phyloP scores from a whole-genome alignment of 345 rosid species.

The Heritiera fomes region DNA sequence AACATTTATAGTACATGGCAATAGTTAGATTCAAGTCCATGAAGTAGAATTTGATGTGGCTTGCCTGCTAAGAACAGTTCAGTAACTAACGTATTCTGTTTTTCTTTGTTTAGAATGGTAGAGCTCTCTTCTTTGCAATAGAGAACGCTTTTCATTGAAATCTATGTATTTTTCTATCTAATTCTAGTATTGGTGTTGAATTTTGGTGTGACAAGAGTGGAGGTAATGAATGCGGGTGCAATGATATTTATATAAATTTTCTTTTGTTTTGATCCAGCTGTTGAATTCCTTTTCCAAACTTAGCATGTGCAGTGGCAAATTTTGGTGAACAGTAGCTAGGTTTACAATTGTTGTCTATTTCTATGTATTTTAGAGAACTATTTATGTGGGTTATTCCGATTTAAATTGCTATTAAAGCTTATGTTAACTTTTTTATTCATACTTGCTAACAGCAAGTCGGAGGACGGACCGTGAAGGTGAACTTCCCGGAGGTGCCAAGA shows the following conservation, averaged over 20 bases:
- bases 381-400: not conserved
- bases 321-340: not conserved
- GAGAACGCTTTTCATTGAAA: too few species aligned
- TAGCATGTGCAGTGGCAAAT: not conserved
- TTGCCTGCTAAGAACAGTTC: not conserved
- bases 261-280: not conserved
- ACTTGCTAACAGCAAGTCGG: slow-evolving; percentile 66
- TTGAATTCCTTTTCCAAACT: not conserved
- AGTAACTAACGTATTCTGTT: too few species aligned
- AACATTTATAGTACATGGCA: not conserved
- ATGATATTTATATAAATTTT: not conserved
- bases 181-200: too few species aligned
- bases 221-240: not conserved
- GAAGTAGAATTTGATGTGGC: not conserved
- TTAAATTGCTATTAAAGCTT: not conserved
- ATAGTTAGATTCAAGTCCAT: not conserved
- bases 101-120: too few species aligned
- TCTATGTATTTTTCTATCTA: too few species aligned
- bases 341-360: not conserved
- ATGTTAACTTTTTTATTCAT: not conserved
- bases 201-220: too few species aligned
- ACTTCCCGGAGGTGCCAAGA: slow-evolving; percentile 92
- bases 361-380: not conserved
- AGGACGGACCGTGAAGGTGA: slow-evolving; percentile 79
- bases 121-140: too few species aligned